Evolutionary conservation across 768 basidiomycete genomes (phyloP), one percentile per base, ranked within the genome.

Genomic region (Rhodotorula kratochvilovae): DNA sequence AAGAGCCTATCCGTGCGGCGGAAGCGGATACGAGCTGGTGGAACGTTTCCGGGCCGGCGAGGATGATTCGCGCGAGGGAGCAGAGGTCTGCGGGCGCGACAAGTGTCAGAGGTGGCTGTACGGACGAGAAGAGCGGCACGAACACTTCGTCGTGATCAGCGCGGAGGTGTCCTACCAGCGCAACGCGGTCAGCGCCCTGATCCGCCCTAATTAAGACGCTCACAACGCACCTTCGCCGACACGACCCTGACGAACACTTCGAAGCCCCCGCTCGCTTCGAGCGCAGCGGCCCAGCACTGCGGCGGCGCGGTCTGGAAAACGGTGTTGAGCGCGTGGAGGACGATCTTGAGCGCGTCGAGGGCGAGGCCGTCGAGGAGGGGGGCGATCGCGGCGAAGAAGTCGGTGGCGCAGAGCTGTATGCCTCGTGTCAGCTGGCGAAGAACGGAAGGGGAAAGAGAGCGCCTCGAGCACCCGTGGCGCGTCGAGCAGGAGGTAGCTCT

Each of bases 401-500:
- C 53, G 50, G 53, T n/a, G 15, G 51, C 51, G 66, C 59, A 74
- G 17, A 63, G 21, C 63, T 73, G 60, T 7, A 21, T 42, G 0
- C 23, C 15, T 6, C 43, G 59, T 6, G 25, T 6, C n/a, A n/a
- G n/a, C n/a, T n/a, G n/a, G n/a, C n/a, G n/a, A n/a, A n/a, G n/a
- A n/a, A n/a, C n/a, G n/a, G 51, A 56, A 17, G 54, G 3, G 27
- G 50, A 11, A 13, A 35, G 27, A 19, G 31, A 43, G 77, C 71
- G 90, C 91, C 82, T 87, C 85, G 58, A 92, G 79, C 68, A 93
- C 83, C 17, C 81, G 76, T 27, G 80, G 69, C 0, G 86, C 86
- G 79, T 90, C 89, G 27, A 90, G 82, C n/a, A 95, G 79, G 68
- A 90, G 81, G 78, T 92, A 94, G 11, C 89, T 87, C 78, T 91